phyloP scores from a whole-genome alignment of 2,329 filamentous ascomycete genomes.

The Aspergillus tubingensis region DNA sequence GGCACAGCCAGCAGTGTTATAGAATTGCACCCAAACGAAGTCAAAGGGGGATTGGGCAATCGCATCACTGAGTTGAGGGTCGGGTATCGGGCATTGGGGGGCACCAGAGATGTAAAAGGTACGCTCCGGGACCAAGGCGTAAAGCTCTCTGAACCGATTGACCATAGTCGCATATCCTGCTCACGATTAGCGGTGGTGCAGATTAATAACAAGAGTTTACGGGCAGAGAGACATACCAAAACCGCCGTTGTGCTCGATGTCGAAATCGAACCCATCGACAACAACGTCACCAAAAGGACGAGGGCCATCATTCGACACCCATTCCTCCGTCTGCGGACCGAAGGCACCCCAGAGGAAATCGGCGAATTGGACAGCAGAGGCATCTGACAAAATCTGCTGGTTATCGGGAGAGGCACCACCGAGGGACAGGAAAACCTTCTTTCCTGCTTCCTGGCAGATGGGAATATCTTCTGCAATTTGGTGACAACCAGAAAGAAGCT shows the following conservation, averaged over 20 bases:
- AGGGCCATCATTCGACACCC: slow-evolving; percentile 37
- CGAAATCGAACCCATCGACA: slow-evolving; percentile 58
- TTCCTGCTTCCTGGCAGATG: slow-evolving; percentile 43
- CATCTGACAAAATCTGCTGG: slow-evolving; percentile 47
- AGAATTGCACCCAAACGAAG: slow-evolving; percentile 59
- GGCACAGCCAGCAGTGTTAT: slow-evolving; percentile 56
- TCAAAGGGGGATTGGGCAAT: slow-evolving; percentile 52
- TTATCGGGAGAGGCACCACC: slow-evolving; percentile 46
- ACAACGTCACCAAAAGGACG: slow-evolving; percentile 51
- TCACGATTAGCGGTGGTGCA: neutral
- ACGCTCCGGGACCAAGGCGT: slow-evolving; percentile 32
- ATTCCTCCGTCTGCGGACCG: slow-evolving; percentile 41
- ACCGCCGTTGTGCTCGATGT: slow-evolving; percentile 41
- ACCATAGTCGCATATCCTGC: slow-evolving; percentile 52
- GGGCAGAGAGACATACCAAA: slow-evolving; percentile 27
- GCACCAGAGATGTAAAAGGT: slow-evolving; percentile 56
- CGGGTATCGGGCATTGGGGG: slow-evolving; percentile 55
- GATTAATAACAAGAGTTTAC: neutral
- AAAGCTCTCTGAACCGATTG: slow-evolving; percentile 48
- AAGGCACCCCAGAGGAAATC: slow-evolving; percentile 55
- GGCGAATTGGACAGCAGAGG: slow-evolving; percentile 49
- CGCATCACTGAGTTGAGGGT: slow-evolving; percentile 49
- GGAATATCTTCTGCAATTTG: slow-evolving; percentile 47
- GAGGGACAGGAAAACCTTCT: slow-evolving; percentile 51
- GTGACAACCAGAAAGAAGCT: slow-evolving; percentile 48